Evolutionary conservation across 2,329 filamentous ascomycete species (phyloP).

Genomic region (Aspergillus pseudoviridinutans): DNA sequence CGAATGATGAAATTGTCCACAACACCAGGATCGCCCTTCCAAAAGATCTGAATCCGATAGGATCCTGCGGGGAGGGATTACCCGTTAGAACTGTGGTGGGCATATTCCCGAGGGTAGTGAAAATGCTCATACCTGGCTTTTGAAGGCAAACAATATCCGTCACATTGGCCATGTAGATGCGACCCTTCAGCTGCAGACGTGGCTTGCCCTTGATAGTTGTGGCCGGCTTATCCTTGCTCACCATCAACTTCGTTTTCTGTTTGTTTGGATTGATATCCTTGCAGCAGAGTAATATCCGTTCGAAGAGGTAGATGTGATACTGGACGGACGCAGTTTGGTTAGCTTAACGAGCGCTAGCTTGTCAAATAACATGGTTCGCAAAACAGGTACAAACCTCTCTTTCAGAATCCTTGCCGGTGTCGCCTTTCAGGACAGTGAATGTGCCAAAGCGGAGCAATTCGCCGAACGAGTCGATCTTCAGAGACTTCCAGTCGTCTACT

Average conservation of each 20-base stretch:
- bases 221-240: constrained; percentile 64
- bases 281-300: constrained; percentile 92
- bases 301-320: constrained; percentile 98
- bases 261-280: constrained; percentile 90
- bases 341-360: constrained; percentile 6
- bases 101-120: neutral
- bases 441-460: constrained; percentile 82
- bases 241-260: constrained; percentile 61
- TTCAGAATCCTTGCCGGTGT: constrained; percentile 75
- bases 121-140: constrained; percentile 67
- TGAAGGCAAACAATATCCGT: constrained; percentile 86
- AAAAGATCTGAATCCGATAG: constrained; percentile 96
- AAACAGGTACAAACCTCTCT: constrained; percentile 65
- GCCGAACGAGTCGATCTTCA: constrained; percentile 86
- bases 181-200: constrained; percentile 83
- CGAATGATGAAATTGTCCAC: constrained; percentile 96
- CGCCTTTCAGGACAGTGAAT: constrained; percentile 81
- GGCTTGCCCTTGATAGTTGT: constrained; percentile 71
- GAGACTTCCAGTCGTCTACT: constrained; percentile 96
- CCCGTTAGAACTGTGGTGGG: neutral
- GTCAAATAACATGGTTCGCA: neutral
- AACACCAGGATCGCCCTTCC: constrained; percentile 93
- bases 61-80: constrained; percentile 55
- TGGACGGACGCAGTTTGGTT: constrained; percentile 35
- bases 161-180: constrained; percentile 99